Evolutionary conservation across 352 stramenopile species (phyloP).

Genomic region (Phytopythium oedochilum): DNA sequence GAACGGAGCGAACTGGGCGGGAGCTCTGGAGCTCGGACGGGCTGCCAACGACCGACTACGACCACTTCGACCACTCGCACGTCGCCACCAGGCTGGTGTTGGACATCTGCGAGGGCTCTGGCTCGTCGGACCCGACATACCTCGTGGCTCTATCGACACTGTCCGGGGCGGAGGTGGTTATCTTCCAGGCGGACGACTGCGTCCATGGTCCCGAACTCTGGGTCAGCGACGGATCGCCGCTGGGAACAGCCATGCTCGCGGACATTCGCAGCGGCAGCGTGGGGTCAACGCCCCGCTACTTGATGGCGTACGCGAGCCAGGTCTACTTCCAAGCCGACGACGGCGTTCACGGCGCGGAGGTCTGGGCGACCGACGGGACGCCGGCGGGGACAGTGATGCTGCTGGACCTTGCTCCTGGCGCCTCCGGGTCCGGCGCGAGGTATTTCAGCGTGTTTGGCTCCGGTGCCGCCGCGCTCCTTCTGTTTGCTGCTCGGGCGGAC

Average conservation of each 20-base stretch:
- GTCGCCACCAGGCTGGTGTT: constrained; percentile 40
- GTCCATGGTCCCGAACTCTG: constrained; percentile 80
- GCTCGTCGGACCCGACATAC: constrained; percentile 46
- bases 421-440: constrained; percentile 20
- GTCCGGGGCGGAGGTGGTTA: constrained; percentile 17
- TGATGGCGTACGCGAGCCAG: constrained; percentile 35
- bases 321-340: constrained; percentile 86
- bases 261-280: constrained; percentile 45
- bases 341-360: constrained; percentile 59
- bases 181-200: constrained; percentile 87
- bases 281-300: constrained; percentile 43
- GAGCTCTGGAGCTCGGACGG: constrained; percentile 68
- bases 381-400: constrained; percentile 42
- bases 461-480: background rate
- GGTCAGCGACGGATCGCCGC: constrained; percentile 46
- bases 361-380: constrained; percentile 76
- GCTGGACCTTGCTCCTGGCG: constrained; percentile 49
- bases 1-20: constrained; percentile 25
- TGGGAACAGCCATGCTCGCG: constrained; percentile 47
- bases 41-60: constrained; percentile 18
- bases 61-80: constrained; percentile 18
- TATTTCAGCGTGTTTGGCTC: constrained; percentile 35
- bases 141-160: constrained; percentile 24
- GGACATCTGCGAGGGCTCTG: constrained; percentile 46
- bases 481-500: constrained; percentile 36